phyloP scores from a whole-genome alignment of 2,329 filamentous ascomycete species.

The Botryotinia calthae region DNA sequence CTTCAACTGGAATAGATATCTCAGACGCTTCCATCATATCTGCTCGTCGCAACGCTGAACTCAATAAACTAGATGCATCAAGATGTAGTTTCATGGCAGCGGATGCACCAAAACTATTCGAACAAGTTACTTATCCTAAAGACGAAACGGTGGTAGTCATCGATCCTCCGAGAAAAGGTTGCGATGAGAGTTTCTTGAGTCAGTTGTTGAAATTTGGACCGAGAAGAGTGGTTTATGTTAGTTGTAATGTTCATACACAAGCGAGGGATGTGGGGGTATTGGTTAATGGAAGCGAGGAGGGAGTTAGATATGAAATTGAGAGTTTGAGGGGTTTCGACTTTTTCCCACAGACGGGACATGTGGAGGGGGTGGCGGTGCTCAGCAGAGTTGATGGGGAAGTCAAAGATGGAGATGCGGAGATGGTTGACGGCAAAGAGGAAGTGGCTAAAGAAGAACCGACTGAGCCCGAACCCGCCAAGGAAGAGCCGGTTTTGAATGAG shows the following conservation, averaged over 20 bases:
- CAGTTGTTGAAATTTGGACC: constrained; percentile 80
- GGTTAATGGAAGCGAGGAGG: constrained; percentile 62
- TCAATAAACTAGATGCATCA: constrained; percentile 66
- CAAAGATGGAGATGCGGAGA: constrained; percentile 2
- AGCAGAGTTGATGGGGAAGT: constrained; percentile 50
- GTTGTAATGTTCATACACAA: constrained; percentile 97
- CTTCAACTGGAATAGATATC: constrained; percentile 88
- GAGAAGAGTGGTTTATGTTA: constrained; percentile 83
- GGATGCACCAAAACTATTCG: constrained; percentile 81
- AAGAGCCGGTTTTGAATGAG: not conserved
- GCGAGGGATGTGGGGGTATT: constrained; percentile 87
- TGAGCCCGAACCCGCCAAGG: not conserved
- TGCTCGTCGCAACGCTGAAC: constrained; percentile 72
- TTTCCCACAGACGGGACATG: constrained; percentile 81
- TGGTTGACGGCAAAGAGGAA: constrained; percentile 6
- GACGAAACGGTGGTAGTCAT: constrained; percentile 91
- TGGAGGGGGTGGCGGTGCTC: constrained; percentile 65
- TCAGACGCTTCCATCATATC: constrained; percentile 72
- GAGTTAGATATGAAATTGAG: constrained; percentile 75
- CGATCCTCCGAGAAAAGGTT: constrained; percentile 95
- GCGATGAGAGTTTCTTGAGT: constrained; percentile 76
- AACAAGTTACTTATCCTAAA: constrained; percentile 67
- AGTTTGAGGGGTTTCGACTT: constrained; percentile 93
- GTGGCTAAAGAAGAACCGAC: not conserved
- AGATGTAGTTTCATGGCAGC: constrained; percentile 85